Evolutionary conservation across 352 stramenopile genomes (phyloP), one percentile per base, ranked within the genome.

Genomic region (Phytophthora pini): DNA sequence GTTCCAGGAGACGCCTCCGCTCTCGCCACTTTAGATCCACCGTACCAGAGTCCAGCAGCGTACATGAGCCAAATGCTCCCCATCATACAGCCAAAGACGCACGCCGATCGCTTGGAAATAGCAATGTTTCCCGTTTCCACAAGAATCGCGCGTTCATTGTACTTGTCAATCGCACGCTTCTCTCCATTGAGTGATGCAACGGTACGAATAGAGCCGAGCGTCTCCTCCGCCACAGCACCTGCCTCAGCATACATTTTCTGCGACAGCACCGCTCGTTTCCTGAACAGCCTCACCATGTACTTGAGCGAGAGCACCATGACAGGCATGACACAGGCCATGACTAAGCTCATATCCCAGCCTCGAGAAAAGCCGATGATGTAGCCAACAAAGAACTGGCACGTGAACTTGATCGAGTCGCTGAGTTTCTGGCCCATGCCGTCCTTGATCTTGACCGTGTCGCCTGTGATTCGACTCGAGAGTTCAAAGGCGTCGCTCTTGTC

Each of bases 11-110:
- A 63, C 11, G 74, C 50, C 36, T 83, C 59, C 29, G 36, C 45
- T 11, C 69, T 51, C 2, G 56, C 39, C 13, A 87, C 76, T 48
- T 85, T 80, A 4, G 55, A 67, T 31, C 74, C 73, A n/a, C 77
- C 76, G 51, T 89, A 89, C 80, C 80, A 89, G 4, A 89, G 56
- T 9, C 77, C 80, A 15, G 59, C 56, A 0, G 72, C 65, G n/a
- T 67, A 67, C 59, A 67, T 87, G 43, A 83, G 11, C 77, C 77
- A 88, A 24, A 87, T 48, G 43, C 66, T 72, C 1, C 48, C 64
- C 45, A 77, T 61, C 46, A 82, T 51, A 61, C 41, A 43, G 31
- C 68, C 38, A 72, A 65, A 48, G 45, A 64, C 34, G 50, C 43
- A 45, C 20, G 52, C 26, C 29, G 54, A 76, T 11, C 36, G 44